Evolutionary conservation across 805 yeast species (phyloP), one percentile per base, ranked within the genome.

Genomic region (Ogataea zsoltii): DNA sequence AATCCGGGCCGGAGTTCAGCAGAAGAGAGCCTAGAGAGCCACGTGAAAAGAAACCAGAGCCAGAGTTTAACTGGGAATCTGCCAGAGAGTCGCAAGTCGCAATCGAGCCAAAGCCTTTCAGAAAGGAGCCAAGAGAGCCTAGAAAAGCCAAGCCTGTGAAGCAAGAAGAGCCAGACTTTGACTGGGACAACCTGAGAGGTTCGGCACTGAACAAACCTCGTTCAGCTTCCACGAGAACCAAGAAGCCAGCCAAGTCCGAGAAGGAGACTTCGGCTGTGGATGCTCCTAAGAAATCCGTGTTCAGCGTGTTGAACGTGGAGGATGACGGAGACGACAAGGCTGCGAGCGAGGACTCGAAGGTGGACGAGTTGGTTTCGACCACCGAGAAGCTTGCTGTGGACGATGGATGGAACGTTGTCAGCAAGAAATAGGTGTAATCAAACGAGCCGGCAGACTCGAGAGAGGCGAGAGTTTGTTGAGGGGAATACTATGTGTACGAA

Each of bases 341-440:
- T 39, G 13, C 9, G 15, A 30, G 16, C 15, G n/a, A 12, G 34
- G 69, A 67, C 46, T 63, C 67, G 7, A 18, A 25, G 23, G 41
- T 41, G 41, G 43, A 44, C 21, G 49, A 48, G 26, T 13, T 40
- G 41, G 53, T 26, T 13, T 35, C 44, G 4, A 40, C 31, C 36
- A 61, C 79, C 23, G 69, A 71, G 33, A 57, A 65, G 29, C 61
- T 77, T 53, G 49, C 71, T 33, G 68, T 75, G 23, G 63, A 58
- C 5, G 71, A 64, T 39, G 76, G 72, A 15, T 75, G 80, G 81
- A 71, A 70, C 58, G 69, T 68, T 54, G 77, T 74, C 41, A 70
- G 71, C 56, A 72, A 63, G 55, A 44, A 30, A 30, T 37, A 37
- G 14, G 19, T 7, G 25, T 21, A 21, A 21, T 21, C 25, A 21